These are phyloP conservation scores for Toxoplasma gondii DNA, from an alignment of 169 alveolate species.

Conservation along the genomic window DNA sequence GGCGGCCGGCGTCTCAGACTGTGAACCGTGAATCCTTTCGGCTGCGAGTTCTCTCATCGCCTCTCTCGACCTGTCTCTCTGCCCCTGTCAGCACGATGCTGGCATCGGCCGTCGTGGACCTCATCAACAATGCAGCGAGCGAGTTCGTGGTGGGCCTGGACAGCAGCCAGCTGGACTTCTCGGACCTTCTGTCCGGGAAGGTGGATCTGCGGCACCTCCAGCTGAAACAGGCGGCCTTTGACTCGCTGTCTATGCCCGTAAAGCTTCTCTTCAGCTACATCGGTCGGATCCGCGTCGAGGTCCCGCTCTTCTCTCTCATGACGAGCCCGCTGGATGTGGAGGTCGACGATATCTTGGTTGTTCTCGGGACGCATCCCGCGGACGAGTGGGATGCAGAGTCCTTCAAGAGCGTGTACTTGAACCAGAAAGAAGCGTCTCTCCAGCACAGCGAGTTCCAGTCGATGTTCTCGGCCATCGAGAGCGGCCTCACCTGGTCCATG, in stretches of 20 bases:
- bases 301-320: conserved; percentile 41
- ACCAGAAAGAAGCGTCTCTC: conserved; percentile 40
- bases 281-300: conserved; percentile 32
- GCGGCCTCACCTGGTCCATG: conserved; percentile 74
- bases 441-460: conserved; percentile 35
- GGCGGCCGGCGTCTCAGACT: neutral
- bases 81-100: conserved; percentile 20
- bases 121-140: conserved; percentile 50
- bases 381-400: conserved; percentile 47
- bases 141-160: conserved; percentile 77
- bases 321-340: conserved; percentile 9
- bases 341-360: conserved; percentile 45
- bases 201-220: conserved; percentile 72
- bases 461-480: conserved; percentile 56
- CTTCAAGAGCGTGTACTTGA: conserved; percentile 23
- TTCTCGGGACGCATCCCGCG: conserved; percentile 18
- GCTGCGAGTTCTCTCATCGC: neutral
- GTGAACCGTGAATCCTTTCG: too few relatives aligned
- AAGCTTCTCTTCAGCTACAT: conserved; percentile 72
- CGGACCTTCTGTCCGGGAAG: conserved; percentile 73
- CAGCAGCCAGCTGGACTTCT: conserved; percentile 71
- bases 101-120: conserved; percentile 42
- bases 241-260: conserved; percentile 73
- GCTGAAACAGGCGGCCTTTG: conserved; percentile 72
- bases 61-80: neutral